phyloP scores from a whole-genome alignment of 1,284 basidiomycete species.

The Leccinum solheimii region DNA sequence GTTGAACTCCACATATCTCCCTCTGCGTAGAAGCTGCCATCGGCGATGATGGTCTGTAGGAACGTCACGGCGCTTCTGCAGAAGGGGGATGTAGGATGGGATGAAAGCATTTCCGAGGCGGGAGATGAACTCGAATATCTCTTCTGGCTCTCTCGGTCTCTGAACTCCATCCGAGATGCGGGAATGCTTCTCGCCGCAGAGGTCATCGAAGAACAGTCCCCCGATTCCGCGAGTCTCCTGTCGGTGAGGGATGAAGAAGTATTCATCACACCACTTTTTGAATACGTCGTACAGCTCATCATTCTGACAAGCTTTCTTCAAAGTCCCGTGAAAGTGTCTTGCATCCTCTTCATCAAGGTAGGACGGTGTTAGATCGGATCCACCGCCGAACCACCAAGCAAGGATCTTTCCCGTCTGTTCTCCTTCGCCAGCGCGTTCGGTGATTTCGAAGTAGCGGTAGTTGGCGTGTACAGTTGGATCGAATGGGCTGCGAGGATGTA shows the following conservation, averaged over 20 bases:
- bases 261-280: slow-evolving; percentile 98
- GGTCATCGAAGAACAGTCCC: slow-evolving; percentile 96
- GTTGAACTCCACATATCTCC: slow-evolving; percentile 95
- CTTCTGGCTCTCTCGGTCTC: slow-evolving; percentile 56
- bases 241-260: slow-evolving; percentile 96
- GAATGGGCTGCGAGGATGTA: slow-evolving; percentile 92
- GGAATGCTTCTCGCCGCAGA: slow-evolving; percentile 60
- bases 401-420: slow-evolving; percentile 47
- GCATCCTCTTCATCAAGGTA: slow-evolving; percentile 92
- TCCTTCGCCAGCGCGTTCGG: slow-evolving; percentile 46
- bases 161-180: slow-evolving; percentile 51
- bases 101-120: slow-evolving; percentile 76
- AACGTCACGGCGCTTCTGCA: slow-evolving; percentile 57
- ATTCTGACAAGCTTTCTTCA: slow-evolving; percentile 77
- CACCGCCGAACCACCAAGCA: slow-evolving; percentile 99
- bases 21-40: slow-evolving; percentile 89
- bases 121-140: slow-evolving; percentile 77
- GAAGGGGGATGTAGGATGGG: slow-evolving; percentile 87
- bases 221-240: slow-evolving; percentile 88
- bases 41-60: slow-evolving; percentile 70
- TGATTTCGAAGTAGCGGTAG: slow-evolving; percentile 96
- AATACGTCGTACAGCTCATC: slow-evolving; percentile 79
- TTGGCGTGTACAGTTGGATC: slow-evolving; percentile 95
- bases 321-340: slow-evolving; percentile 80
- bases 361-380: slow-evolving; percentile 93